Evolutionary conservation across 1,284 basidiomycete species (phyloP).

Genomic region (Phenoliferia sp.): DNA sequence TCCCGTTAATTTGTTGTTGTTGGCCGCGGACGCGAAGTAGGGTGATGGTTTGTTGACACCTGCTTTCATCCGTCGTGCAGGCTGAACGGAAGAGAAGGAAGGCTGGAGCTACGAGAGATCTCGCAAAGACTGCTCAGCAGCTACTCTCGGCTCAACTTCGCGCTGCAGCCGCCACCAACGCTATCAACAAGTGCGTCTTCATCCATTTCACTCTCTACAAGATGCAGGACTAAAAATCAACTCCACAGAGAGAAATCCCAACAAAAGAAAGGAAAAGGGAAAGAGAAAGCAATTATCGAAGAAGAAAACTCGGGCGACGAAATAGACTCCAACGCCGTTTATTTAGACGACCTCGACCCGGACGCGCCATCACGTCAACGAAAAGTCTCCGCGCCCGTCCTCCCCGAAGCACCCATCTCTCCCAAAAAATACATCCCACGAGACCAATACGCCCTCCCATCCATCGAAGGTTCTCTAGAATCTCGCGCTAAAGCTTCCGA

Average conservation of each 20-base stretch:
- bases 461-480: conserved; percentile 31
- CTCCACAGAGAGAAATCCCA: conserved; percentile 4
- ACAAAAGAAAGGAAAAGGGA: background rate
- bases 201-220: background rate
- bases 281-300: background rate
- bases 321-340: conserved; percentile 67
- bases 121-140: conserved; percentile 75
- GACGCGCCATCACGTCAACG: conserved; percentile 49
- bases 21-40: background rate
- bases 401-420: conserved; percentile 10
- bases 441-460: conserved; percentile 40
- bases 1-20: background rate
- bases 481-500: conserved; percentile 56
- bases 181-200: conserved; percentile 52
- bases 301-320: conserved; percentile 34
- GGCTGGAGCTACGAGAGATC: conserved; percentile 74
- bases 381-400: conserved; percentile 32
- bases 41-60: background rate
- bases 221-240: background rate
- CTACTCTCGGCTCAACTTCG: conserved; percentile 91
- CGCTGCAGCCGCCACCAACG: conserved; percentile 70
- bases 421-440: conserved; percentile 41
- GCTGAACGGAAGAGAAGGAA: conserved; percentile 81
- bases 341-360: conserved; percentile 74
- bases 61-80: conserved; percentile 45